Conservation (phyloP, 768 basidiomycete species). For the Pisolithus tinctorius region DNA sequence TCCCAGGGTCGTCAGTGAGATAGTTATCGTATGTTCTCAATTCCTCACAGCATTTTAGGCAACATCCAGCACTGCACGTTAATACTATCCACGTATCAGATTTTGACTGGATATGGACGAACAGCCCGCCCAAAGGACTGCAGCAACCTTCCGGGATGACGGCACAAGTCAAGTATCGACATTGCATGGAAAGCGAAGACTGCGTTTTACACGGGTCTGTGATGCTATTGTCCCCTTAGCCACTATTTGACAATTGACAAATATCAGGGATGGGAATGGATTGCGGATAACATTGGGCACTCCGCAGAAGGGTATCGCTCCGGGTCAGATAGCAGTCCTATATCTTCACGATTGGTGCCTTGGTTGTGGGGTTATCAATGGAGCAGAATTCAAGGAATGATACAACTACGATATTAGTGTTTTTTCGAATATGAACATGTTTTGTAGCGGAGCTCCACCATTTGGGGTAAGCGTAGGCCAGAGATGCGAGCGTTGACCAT, state of each 20-base stretch:
- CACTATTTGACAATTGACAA: constrained; percentile 3
- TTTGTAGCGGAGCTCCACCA: too few species aligned
- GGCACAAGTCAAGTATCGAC: constrained; percentile 57
- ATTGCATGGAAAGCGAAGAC: constrained; percentile 51
- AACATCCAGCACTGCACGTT: constrained; percentile 52
- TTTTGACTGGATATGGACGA: constrained; percentile 77
- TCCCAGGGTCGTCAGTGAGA: constrained; percentile 55
- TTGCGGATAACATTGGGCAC: constrained; percentile 45
- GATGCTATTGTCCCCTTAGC: background rate
- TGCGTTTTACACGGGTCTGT: constrained; percentile 50
- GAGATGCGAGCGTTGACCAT: too few species aligned
- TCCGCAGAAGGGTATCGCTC: constrained; percentile 61
- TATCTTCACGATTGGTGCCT: constrained; percentile 76
- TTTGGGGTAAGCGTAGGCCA: too few species aligned
- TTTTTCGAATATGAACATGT: too few species aligned
- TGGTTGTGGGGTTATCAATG: constrained; percentile 68
- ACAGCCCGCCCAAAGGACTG: constrained; percentile 44
- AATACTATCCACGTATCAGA: constrained; percentile 33
- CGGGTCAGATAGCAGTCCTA: constrained; percentile 75
- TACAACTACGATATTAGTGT: too few species aligned
- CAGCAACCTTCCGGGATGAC: constrained; percentile 38
- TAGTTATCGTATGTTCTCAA: background rate
- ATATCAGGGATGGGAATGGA: constrained; percentile 16
- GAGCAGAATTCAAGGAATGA: constrained; percentile 4
- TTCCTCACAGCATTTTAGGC: constrained; percentile 29